Conservation (phyloP, 2,329 filamentous ascomycete species). For the Cercospora sp. region DNA sequence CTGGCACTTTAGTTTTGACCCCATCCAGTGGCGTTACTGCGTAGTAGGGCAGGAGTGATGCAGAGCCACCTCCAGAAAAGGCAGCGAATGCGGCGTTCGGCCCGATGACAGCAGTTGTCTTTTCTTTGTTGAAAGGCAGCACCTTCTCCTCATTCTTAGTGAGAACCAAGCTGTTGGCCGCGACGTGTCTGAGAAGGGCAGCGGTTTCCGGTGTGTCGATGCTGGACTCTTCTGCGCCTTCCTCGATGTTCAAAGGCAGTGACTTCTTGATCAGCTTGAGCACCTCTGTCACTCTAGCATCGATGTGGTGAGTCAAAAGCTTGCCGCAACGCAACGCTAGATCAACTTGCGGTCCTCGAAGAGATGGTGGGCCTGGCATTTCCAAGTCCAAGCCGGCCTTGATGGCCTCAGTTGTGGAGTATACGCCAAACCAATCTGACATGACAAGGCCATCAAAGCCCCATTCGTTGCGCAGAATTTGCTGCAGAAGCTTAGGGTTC, state of each 20-base stretch:
- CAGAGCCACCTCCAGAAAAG: slow-evolving; percentile 39
- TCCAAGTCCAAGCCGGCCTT: slow-evolving; percentile 77
- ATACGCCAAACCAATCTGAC: slow-evolving; percentile 79
- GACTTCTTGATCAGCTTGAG: slow-evolving; percentile 57
- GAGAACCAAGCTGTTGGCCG: slow-evolving; percentile 35
- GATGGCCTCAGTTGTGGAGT: slow-evolving; percentile 66
- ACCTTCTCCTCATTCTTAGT: slow-evolving; percentile 68
- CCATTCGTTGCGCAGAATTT: slow-evolving; percentile 71
- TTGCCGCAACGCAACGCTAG: slow-evolving; percentile 34
- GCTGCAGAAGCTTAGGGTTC: slow-evolving; percentile 64
- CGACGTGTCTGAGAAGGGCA: slow-evolving; percentile 33
- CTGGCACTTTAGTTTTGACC: slow-evolving; percentile 30
- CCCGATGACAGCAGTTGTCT: slow-evolving; percentile 71
- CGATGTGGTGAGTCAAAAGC: slow-evolving; percentile 44
- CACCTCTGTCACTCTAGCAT: slow-evolving; percentile 61
- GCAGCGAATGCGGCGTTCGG: slow-evolving; percentile 72
- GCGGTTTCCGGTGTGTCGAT: slow-evolving; percentile 38
- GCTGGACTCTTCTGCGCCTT: slow-evolving; percentile 34
- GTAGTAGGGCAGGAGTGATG: slow-evolving; percentile 39
- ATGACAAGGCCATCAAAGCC: slow-evolving; percentile 59
- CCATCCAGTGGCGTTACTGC: slow-evolving; percentile 38
- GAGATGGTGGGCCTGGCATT: slow-evolving; percentile 75
- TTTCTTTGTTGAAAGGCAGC: slow-evolving; percentile 65
- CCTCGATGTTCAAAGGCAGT: slow-evolving; percentile 31
- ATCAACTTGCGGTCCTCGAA: slow-evolving; percentile 37